A percentile compares a stretch with the other conserved stretches of the same genome.
phyloP scores from a whole-genome alignment of 805 yeast species.

The Torulaspora microellipsoides region DNA sequence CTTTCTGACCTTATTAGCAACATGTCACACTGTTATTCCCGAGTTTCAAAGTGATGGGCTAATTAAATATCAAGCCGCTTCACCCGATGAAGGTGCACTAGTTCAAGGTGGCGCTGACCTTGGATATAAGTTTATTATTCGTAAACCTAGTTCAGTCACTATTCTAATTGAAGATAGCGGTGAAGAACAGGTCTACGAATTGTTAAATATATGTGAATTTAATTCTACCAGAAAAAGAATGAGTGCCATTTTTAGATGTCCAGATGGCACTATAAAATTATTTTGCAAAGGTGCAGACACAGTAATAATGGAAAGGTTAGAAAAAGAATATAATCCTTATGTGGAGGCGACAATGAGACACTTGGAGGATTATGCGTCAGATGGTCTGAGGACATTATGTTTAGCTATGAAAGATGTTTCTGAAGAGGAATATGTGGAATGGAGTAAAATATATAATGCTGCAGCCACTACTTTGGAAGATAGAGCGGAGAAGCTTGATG shows the following conservation, averaged over 20 bases:
- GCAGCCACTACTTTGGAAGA: slow-evolving; percentile 81
- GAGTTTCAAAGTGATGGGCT: slow-evolving; percentile 60
- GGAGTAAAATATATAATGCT: slow-evolving; percentile 63
- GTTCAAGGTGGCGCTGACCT: slow-evolving; percentile 93
- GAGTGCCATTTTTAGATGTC: slow-evolving; percentile 92
- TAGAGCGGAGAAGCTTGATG: slow-evolving; percentile 73
- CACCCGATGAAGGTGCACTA: slow-evolving; percentile 98
- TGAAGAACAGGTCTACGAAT: slow-evolving; percentile 57
- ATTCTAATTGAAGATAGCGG: slow-evolving; percentile 51
- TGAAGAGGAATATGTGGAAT: slow-evolving; percentile 67
- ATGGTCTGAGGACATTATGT: slow-evolving; percentile 92
- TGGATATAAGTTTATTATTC: slow-evolving; percentile 78
- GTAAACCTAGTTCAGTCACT: slow-evolving; percentile 79
- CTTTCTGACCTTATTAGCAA: slow-evolving; percentile 76
- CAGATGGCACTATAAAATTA: slow-evolving; percentile 84
- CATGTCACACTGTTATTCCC: slow-evolving; percentile 98
- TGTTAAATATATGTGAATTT: slow-evolving; percentile 90
- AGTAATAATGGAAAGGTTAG: slow-evolving; percentile 82
- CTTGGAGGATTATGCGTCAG: slow-evolving; percentile 93
- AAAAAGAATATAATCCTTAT: slow-evolving; percentile 64
- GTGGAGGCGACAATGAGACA: slow-evolving; percentile 79
- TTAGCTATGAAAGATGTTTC: slow-evolving; percentile 79
- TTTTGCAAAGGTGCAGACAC: slow-evolving; percentile 98
- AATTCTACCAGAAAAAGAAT: slow-evolving; percentile 96
- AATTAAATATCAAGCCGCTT: slow-evolving; percentile 95